Percentiles rank a stretch among this genome's conserved stretches.
Conservation (phyloP, 2,329 filamentous ascomycete genomes). For the Cryphonectria nitschkei region DNA sequence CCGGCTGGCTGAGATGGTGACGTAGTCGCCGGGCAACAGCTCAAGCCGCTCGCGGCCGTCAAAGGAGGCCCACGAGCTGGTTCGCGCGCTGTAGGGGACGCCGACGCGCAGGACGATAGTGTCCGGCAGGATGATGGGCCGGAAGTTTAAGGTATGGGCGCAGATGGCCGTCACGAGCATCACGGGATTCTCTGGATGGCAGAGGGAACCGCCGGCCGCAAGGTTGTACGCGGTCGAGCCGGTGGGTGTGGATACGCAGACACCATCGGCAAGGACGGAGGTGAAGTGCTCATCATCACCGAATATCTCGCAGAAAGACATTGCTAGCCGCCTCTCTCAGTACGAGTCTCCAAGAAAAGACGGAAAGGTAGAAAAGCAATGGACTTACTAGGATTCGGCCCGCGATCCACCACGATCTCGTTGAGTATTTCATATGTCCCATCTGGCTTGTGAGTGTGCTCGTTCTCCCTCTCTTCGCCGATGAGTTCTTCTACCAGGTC, state of each 20-base stretch:
- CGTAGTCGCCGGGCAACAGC: constrained; percentile 77
- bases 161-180: constrained; percentile 95
- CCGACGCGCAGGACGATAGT: constrained; percentile 92
- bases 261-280: constrained; percentile 87
- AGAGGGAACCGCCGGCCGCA: constrained; percentile 91
- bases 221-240: constrained; percentile 96
- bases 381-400: constrained; percentile 82
- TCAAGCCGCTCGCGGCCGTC: constrained; percentile 90
- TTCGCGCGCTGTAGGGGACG: constrained; percentile 91
- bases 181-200: constrained; percentile 94
- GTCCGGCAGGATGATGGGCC: constrained; percentile 95
- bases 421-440: constrained; percentile 90
- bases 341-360: not conserved
- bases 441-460: constrained; percentile 83
- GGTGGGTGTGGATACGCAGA: constrained; percentile 92
- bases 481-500: constrained; percentile 90
- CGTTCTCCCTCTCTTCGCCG: constrained; percentile 81
- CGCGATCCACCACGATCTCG: constrained; percentile 93
- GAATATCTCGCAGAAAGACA: constrained; percentile 91
- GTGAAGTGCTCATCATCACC: constrained; percentile 96
- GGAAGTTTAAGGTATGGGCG: constrained; percentile 91
- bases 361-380: too few species aligned
- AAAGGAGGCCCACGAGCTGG: constrained; percentile 95
- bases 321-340: constrained; percentile 56
- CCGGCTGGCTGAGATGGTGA: constrained; percentile 78